Percentiles rank a stretch among this genome's conserved stretches.
These are phyloP conservation scores for Eucalyptus decipiens DNA, from an alignment of 345 rosid species.

Conservation along the genomic window DNA sequence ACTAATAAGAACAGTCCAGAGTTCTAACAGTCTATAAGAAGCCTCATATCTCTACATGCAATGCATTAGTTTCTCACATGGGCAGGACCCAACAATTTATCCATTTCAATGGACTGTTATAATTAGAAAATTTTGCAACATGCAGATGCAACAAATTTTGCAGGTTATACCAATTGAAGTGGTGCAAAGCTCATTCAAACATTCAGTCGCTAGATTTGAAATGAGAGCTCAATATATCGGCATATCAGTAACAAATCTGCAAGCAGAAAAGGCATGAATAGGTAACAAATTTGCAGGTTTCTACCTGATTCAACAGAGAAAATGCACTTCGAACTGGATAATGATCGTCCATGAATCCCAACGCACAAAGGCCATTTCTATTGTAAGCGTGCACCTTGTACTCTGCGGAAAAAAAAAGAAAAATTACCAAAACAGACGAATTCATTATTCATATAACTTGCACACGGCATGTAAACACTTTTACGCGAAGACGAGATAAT, in stretches of 20 bases:
- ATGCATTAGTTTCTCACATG: background rate
- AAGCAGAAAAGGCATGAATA: background rate
- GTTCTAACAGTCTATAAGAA: background rate
- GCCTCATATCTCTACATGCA: background rate
- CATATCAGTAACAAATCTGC: background rate
- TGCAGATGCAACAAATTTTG: background rate
- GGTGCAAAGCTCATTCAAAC: background rate
- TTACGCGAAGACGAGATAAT: background rate
- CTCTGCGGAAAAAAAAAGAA: constrained; percentile 21
- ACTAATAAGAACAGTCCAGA: background rate
- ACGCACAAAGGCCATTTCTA: constrained; percentile 70
- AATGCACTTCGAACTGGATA: constrained; percentile 93
- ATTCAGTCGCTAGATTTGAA: background rate
- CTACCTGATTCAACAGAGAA: constrained; percentile 79
- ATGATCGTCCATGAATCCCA: constrained; percentile 96
- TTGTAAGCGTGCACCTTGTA: constrained; percentile 90
- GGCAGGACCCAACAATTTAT: background rate
- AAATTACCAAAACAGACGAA: background rate
- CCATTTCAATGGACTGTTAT: background rate
- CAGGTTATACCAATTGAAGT: background rate
- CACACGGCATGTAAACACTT: background rate
- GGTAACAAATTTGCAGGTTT: background rate
- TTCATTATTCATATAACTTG: background rate
- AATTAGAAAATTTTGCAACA: background rate
- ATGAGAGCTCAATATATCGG: background rate